Evolutionary conservation across 2,329 filamentous ascomycete genomes (phyloP), one percentile per base, ranked within the genome.

Genomic region (Stemphylium beticola): DNA sequence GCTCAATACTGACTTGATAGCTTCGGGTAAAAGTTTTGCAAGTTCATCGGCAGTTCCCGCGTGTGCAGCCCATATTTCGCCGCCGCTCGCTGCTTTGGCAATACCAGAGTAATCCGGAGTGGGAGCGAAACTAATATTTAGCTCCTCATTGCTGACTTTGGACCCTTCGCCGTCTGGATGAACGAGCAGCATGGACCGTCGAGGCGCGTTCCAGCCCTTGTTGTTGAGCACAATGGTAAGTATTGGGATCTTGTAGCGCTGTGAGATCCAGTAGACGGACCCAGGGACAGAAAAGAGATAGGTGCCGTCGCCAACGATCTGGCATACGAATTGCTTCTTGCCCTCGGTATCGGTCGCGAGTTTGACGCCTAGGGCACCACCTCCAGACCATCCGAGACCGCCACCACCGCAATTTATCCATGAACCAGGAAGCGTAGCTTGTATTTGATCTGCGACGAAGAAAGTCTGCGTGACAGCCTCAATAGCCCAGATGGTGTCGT

Each of bases 391-490:
- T 2, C 90, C 90, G 0, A 93, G 84, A 2, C 91, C 91, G 12
- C 89, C 90, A 0, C 88, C 90, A 1, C 90, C 90, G 69, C 90
- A 93, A 72, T 92, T 93, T 66, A 93, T 85, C 88, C 88, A 92
- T 0, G 85, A 86, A 0, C 89, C 89, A 0, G 90, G 90, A 0
- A 85, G 68, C 0, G 82, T 86, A 2, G 86, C 82, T 64, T 87
- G 86, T 7, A 95, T 77, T 60, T 92, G 89, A 61, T 95, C 89
- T 22, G 85, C 82, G 0, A 92, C 86, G 24, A 86, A 83, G 0
- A 74, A 74, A 0, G 87, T 86, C 53, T 90, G 86, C 0, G 91
- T 95, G 0, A 95, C 91, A 0, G 91, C 87, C 75, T 95, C 91
- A 38, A 95, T 79, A 2, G 86, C 87, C 78, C 85, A 93, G 55